Percentiles rank a stretch among this genome's conserved stretches.
Evolutionary conservation across 1,139 yeast genomes (phyloP).

Genomic region (Yamadazyma sp.): DNA sequence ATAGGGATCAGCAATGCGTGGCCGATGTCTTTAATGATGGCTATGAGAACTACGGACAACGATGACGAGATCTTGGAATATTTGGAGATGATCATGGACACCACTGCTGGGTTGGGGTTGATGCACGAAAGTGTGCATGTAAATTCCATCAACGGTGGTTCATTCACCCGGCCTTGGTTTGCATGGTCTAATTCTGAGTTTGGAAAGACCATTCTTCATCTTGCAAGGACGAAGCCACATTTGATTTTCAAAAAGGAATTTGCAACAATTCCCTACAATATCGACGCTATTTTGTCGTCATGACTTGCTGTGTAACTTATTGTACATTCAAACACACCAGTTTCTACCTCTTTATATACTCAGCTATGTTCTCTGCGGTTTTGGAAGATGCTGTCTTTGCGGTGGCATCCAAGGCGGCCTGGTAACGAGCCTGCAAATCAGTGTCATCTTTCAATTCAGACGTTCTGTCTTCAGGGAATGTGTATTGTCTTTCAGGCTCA

Average conservation of each 20-base stretch:
- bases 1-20: slow-evolving; percentile 79
- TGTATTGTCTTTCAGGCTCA: slow-evolving; percentile 66
- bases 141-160: slow-evolving; percentile 44
- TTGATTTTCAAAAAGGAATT: slow-evolving; percentile 56
- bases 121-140: slow-evolving; percentile 85
- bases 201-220: slow-evolving; percentile 76
- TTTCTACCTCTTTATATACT: slow-evolving; percentile 46
- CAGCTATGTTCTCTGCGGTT: slow-evolving; percentile 72
- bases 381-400: slow-evolving; percentile 61
- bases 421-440: slow-evolving; percentile 68
- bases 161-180: slow-evolving; percentile 80
- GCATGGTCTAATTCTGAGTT: slow-evolving; percentile 95
- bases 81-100: slow-evolving; percentile 52
- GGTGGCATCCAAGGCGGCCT: slow-evolving; percentile 66
- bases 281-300: slow-evolving; percentile 22
- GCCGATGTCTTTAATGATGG: slow-evolving; percentile 83
- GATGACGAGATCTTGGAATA: slow-evolving; percentile 62
- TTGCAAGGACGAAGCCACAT: slow-evolving; percentile 74
- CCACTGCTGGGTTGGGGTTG: slow-evolving; percentile 74
- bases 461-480: slow-evolving; percentile 69
- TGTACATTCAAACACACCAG: slow-evolving; percentile 5
- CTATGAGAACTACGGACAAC: slow-evolving; percentile 71
- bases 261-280: slow-evolving; percentile 22
- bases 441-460: slow-evolving; percentile 55
- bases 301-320: background rate